phyloP scores from a whole-genome alignment of 371 early-diverging fungal species.

The Mucor indicus region DNA sequence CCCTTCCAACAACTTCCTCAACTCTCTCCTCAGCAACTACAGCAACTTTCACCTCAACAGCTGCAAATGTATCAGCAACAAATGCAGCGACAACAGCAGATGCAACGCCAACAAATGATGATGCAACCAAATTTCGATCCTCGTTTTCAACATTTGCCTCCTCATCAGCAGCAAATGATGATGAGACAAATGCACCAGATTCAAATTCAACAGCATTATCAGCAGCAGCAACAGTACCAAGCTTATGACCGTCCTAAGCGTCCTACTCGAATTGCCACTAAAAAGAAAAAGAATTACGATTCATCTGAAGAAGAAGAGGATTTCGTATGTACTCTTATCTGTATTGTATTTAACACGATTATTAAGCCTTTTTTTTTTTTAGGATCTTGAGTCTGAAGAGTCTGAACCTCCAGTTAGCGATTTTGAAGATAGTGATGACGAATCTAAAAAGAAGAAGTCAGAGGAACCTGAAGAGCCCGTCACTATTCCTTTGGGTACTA shows the following conservation, averaged over 20 bases:
- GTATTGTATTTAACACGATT: not conserved
- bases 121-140: constrained; percentile 16
- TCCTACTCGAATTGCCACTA: constrained; percentile 30
- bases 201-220: constrained; percentile 19
- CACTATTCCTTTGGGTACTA: constrained; percentile 71
- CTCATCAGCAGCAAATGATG: constrained; percentile 9
- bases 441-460: constrained; percentile 7
- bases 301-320: constrained; percentile 47
- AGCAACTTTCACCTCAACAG: constrained; percentile 10
- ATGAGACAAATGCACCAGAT: constrained; percentile 22
- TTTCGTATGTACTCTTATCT: constrained; percentile 10
- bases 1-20: constrained; percentile 17
- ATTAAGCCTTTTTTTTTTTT: not conserved
- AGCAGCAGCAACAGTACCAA: constrained; percentile 19
- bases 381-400: constrained; percentile 15
- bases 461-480: constrained; percentile 52
- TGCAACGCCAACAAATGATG: constrained; percentile 14
- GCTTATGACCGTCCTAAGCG: constrained; percentile 29
- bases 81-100: constrained; percentile 15
- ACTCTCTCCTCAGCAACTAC: constrained; percentile 14
- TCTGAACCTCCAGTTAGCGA: constrained; percentile 33
- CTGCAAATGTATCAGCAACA: constrained; percentile 18
- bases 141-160: not conserved
- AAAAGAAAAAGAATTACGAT: constrained; percentile 40
- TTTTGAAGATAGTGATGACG: constrained; percentile 27